Evolutionary conservation across 441 rosid genomes (phyloP).

Genomic region (Croton laevigatus): DNA sequence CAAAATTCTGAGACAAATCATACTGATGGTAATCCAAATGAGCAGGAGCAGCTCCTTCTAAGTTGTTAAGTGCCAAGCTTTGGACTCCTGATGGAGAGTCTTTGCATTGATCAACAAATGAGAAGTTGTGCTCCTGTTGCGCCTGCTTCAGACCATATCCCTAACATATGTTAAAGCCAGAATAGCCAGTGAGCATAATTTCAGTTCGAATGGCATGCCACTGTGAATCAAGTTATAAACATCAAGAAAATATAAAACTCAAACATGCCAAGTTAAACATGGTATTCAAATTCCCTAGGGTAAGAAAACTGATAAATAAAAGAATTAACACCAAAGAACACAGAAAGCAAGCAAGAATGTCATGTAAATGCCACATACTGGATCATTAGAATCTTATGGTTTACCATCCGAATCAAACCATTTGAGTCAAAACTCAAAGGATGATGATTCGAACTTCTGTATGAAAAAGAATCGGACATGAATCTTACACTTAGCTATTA

Average conservation of each 20-base stretch:
- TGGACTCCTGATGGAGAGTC: slow-evolving; percentile 46
- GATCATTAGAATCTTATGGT: no score
- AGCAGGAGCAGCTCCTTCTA: slow-evolving; percentile 44
- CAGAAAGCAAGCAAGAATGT: not conserved
- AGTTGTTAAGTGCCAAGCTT: slow-evolving; percentile 31
- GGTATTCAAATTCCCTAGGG: not conserved
- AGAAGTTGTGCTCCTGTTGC: slow-evolving; percentile 58
- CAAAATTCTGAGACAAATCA: slow-evolving; percentile 70
- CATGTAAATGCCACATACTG: not conserved
- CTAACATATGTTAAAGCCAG: slow-evolving; percentile 39
- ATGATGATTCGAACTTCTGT: no score
- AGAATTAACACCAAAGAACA: not conserved
- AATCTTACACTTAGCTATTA: no score
- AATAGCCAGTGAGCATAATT: slow-evolving; percentile 17
- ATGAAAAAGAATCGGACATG: no score
- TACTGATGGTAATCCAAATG: slow-evolving; percentile 63
- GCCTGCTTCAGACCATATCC: slow-evolving; percentile 55
- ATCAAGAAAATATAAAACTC: not conserved
- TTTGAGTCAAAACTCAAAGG: no score
- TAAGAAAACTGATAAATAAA: not conserved
- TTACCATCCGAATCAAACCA: no score
- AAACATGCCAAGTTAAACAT: slow-evolving; percentile 4
- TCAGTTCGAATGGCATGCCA: slow-evolving; percentile 16
- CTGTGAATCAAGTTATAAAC: not conserved
- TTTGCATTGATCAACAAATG: slow-evolving; percentile 60